Conservation (phyloP, 441 rosid genomes). For the Cnidoscolus chayamansa region DNA sequence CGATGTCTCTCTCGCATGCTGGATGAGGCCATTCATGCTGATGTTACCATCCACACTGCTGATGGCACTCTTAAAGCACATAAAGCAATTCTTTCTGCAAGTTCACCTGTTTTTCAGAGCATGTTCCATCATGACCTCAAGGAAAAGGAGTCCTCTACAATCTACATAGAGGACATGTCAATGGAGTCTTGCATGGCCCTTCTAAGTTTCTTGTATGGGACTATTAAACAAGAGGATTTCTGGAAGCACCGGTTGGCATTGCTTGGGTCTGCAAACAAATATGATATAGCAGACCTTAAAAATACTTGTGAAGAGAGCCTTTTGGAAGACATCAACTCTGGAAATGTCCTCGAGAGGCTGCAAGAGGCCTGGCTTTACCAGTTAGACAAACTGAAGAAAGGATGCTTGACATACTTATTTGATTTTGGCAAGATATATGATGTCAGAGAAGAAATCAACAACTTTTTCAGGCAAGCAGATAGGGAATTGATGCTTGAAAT, state of each 20-base stretch:
- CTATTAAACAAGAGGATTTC: conserved; percentile 67
- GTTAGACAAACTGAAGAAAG: conserved; percentile 75
- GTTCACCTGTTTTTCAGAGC: conserved; percentile 85
- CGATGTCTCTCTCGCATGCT: conserved; percentile 81
- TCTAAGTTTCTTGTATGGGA: conserved; percentile 73
- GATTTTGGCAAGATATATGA: conserved; percentile 89
- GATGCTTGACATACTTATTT: conserved; percentile 75
- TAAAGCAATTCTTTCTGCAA: conserved; percentile 76
- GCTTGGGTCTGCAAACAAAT: conserved; percentile 84
- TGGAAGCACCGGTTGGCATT: conserved; percentile 81
- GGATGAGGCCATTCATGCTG: conserved; percentile 66
- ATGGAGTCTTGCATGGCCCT: conserved; percentile 73
- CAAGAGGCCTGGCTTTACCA: conserved; percentile 94
- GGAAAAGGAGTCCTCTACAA: conserved; percentile 83
- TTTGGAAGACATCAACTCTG: conserved; percentile 73
- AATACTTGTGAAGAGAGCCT: conserved; percentile 86
- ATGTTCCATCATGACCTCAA: conserved; percentile 84
- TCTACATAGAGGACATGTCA: conserved; percentile 78
- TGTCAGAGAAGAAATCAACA: conserved; percentile 64
- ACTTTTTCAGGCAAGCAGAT: conserved; percentile 77
- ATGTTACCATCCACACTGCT: conserved; percentile 67
- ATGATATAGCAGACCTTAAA: conserved; percentile 62
- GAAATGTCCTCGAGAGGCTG: conserved; percentile 80
- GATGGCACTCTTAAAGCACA: conserved; percentile 77
- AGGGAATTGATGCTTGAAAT: conserved; percentile 75